Conservation (phyloP, 257 asterid genomes). For the Nicotiana sylvestris region DNA sequence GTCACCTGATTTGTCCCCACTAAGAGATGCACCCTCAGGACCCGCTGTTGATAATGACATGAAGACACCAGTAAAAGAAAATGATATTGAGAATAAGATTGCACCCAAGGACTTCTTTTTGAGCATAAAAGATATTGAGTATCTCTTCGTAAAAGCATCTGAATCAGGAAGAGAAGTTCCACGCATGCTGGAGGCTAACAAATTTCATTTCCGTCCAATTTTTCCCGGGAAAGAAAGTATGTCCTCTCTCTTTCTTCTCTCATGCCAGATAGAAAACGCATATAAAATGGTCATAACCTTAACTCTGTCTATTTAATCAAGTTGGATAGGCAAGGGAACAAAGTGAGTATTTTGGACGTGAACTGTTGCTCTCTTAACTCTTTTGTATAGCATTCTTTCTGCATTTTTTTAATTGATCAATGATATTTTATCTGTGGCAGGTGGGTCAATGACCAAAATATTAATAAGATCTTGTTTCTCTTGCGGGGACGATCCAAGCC, state of each 20-base stretch:
- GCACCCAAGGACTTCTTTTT: constrained; percentile 69
- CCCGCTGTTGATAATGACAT: constrained; percentile 42
- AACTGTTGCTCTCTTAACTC: not conserved
- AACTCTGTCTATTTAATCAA: not conserved
- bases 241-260: constrained; percentile 11
- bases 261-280: not conserved
- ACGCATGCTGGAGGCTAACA: constrained; percentile 96
- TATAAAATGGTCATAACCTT: not conserved
- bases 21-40: constrained; percentile 49
- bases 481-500: constrained; percentile 86
- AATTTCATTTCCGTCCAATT: constrained; percentile 88
- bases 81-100: constrained; percentile 49
- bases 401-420: constrained; percentile 5
- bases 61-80: constrained; percentile 47
- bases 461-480: constrained; percentile 79
- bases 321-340: not conserved
- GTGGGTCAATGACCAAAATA: constrained; percentile 45
- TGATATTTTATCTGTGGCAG: constrained; percentile 38
- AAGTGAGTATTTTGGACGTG: not conserved
- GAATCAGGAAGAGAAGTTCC: constrained; percentile 98
- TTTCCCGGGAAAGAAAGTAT: constrained; percentile 62
- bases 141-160: constrained; percentile 75
- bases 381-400: not conserved
- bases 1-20: constrained; percentile 75
- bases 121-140: constrained; percentile 81